These are phyloP conservation scores for Puccinia coronata DNA, from an alignment of 1,284 basidiomycete species.

Conservation along the genomic window DNA sequence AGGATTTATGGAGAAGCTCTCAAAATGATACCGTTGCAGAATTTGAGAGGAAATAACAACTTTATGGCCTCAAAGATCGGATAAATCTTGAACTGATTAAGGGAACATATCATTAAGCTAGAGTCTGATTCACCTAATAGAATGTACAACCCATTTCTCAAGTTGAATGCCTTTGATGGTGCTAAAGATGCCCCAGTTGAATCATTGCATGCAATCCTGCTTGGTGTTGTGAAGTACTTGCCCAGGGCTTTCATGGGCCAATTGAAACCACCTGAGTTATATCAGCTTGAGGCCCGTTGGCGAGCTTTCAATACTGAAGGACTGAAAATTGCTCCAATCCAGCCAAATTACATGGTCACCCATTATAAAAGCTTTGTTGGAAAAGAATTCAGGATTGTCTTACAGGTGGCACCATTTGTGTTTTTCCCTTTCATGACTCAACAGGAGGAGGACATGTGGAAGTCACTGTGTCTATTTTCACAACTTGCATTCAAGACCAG, in stretches of 20 bases:
- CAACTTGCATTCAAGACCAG: not conserved
- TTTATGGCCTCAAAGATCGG: not conserved
- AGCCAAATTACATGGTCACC: not conserved
- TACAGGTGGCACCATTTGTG: conserved; percentile 60
- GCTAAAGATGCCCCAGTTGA: not conserved
- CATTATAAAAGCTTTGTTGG: not conserved
- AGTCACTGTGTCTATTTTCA: conserved; percentile 53
- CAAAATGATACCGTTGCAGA: not conserved
- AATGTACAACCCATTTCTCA: not conserved
- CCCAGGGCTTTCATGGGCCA: not conserved
- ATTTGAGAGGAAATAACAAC: not conserved
- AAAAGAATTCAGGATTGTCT: not conserved
- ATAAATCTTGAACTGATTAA: not conserved
- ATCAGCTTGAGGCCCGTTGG: not conserved
- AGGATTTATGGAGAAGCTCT: not conserved
- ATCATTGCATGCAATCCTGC: not conserved
- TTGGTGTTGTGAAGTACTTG: not conserved
- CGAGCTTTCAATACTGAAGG: not conserved
- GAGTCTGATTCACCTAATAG: not conserved
- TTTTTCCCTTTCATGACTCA: conserved; percentile 56
- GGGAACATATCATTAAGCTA: not conserved
- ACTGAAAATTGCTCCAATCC: not conserved
- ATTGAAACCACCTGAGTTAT: not conserved
- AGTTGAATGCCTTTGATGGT: not conserved
- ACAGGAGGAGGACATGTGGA: conserved; percentile 56